Conservation (phyloP, 2,329 filamentous ascomycete species). For the Orbilia blumenaviensis region DNA sequence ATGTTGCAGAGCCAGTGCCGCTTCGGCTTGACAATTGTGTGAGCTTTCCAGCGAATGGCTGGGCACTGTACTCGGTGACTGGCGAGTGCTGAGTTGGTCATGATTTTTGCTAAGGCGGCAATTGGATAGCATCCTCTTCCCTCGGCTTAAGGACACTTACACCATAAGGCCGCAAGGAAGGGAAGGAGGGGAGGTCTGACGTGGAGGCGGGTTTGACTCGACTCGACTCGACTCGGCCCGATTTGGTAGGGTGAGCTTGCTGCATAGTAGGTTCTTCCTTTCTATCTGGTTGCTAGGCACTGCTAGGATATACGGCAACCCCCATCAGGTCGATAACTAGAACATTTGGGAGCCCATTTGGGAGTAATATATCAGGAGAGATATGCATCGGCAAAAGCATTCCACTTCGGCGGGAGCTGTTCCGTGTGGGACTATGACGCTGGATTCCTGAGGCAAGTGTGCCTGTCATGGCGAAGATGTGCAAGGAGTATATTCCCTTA, state of each 20-base stretch:
- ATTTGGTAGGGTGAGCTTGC: slow-evolving; percentile 1
- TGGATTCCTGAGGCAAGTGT: slow-evolving; percentile 16
- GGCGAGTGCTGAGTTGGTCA: slow-evolving; percentile 49
- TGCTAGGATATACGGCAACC: slow-evolving; percentile 1
- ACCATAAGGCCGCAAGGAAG: slow-evolving; percentile 5
- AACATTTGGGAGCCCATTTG: neutral
- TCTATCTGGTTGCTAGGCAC: neutral
- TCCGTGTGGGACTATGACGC: slow-evolving; percentile 46
- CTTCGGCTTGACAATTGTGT: slow-evolving; percentile 34
- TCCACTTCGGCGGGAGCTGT: slow-evolving; percentile 45
- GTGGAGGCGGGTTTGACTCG: slow-evolving; percentile 33
- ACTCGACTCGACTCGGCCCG: no score
- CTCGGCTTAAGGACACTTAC: slow-evolving; percentile 15
- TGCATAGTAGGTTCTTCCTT: neutral
- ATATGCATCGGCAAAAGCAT: slow-evolving; percentile 14
- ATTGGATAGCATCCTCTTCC: slow-evolving; percentile 24
- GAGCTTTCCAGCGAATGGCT: slow-evolving; percentile 29
- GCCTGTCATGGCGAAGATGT: slow-evolving; percentile 18
- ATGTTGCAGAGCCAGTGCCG: slow-evolving; percentile 6
- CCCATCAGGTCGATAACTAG: neutral
- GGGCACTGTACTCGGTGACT: slow-evolving; percentile 10
- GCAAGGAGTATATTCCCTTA: slow-evolving; percentile 38
- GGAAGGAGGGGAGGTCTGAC: slow-evolving; percentile 37
- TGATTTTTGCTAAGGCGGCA: slow-evolving; percentile 14
- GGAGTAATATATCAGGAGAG: slow-evolving; percentile 20